phyloP scores from a whole-genome alignment of 2,329 filamentous ascomycete species.

The Madurella mycetomatis region DNA sequence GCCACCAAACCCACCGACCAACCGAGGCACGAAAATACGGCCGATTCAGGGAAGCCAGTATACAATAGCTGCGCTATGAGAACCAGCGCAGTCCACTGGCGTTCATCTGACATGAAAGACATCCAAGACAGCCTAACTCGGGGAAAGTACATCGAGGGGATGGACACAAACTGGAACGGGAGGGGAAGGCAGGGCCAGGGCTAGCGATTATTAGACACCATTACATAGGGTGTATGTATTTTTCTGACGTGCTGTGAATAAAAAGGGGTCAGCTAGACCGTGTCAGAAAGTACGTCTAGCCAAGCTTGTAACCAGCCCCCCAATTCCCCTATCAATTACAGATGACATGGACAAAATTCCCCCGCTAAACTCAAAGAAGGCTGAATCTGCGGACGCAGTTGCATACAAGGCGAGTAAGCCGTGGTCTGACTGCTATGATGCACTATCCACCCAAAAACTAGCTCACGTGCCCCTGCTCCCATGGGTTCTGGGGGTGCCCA shows the following conservation, averaged over 20 bases:
- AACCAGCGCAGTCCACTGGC: too few species aligned
- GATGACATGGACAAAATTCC: slow-evolving; percentile 6
- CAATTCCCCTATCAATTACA: slow-evolving; percentile 4
- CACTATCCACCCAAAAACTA: slow-evolving; percentile 9
- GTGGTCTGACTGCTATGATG: slow-evolving; percentile 1
- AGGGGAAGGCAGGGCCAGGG: background rate
- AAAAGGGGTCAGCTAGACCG: background rate
- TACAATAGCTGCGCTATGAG: too few species aligned
- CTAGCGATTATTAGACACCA: background rate
- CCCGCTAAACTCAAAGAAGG: background rate
- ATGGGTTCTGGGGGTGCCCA: background rate
- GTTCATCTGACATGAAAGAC: too few species aligned
- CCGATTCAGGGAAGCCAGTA: too few species aligned
- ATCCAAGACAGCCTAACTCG: too few species aligned
- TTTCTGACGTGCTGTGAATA: background rate
- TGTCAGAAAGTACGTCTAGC: background rate
- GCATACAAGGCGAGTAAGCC: slow-evolving; percentile 5
- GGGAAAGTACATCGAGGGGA: too few species aligned
- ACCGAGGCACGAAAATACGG: too few species aligned
- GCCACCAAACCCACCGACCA: too few species aligned
- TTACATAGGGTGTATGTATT: background rate
- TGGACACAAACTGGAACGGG: background rate
- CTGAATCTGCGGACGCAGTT: background rate
- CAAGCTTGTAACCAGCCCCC: background rate
- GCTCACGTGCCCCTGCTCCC: background rate